Evolutionary conservation across 2,329 filamentous ascomycete genomes (phyloP), one percentile per base, ranked within the genome.

Genomic region (Calcarisporium arbuscula): DNA sequence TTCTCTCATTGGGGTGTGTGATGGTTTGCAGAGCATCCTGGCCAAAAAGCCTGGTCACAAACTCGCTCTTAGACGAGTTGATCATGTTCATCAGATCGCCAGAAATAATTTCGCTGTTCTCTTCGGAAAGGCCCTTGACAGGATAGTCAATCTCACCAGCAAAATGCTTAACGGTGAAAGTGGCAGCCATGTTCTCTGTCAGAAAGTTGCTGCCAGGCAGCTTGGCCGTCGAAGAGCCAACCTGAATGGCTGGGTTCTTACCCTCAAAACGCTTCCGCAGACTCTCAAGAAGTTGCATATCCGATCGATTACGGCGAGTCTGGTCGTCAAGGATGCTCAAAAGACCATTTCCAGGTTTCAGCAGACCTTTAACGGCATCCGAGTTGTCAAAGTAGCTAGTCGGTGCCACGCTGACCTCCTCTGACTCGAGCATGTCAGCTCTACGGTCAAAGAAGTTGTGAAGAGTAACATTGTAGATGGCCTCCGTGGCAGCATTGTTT

Each of bases 361-460:
- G 68, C 20, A 98, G 71, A 10, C 88, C 90, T 51, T 85, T 87
- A 41, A 95, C 88, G 8, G 90, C 88, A 57, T 96, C 92, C 0
- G 85, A 88, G 59, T 96, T 98, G 61, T 98, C 92, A 49, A 95
- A 98, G 60, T 96, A 98, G 64, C 87, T 95, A 1, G 90, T 95
- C 1, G 89, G 82, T 3, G 89, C 76, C 4, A 98, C 86, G 20
- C 72, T 79, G 22, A 98, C 86, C 56, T 98, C 92, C 57, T 98
- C 92, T 2, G 82, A 88, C 54, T 98, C 92, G 16, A 98, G 72
- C 63, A 94, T 77, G 43, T 96, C 90, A 1, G 89, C 88, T 59
- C 92, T 94, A 47, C 82, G 81, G 53, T 95, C 89, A 57, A 96
- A 98, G 64, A 98, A 96, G 58, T 85, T 94, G 54, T 95, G 89